Evolutionary conservation across 1,284 basidiomycete genomes (phyloP).

Genomic region (Ustilago esculenta): DNA sequence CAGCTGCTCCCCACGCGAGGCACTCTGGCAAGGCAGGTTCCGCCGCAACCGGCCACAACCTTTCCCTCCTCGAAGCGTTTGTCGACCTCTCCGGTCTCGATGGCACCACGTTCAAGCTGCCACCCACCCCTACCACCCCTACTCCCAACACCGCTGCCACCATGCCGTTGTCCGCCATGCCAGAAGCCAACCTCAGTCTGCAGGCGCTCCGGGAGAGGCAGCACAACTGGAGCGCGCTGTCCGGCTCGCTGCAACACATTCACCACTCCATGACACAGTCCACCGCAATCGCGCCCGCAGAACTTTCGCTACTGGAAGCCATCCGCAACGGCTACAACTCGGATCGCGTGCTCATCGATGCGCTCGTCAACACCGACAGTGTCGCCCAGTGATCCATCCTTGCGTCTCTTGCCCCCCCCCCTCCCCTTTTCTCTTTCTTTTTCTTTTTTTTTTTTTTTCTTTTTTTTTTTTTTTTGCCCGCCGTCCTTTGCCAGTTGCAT

Average conservation of each 20-base stretch:
- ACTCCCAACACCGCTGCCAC: neutral
- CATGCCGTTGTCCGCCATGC: neutral
- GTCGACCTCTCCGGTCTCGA: constrained; percentile 31
- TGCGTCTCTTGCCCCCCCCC: neutral
- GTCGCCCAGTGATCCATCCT: constrained; percentile 2
- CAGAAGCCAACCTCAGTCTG: constrained; percentile 30
- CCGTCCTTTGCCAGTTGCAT: too few species aligned
- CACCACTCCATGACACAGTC: constrained; percentile 4
- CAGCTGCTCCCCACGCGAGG: constrained; percentile 27
- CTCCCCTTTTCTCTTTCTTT: too few species aligned
- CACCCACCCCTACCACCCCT: constrained; percentile 3
- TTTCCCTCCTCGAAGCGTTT: constrained; percentile 46
- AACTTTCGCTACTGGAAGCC: constrained; percentile 17
- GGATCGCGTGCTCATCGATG: constrained; percentile 29
- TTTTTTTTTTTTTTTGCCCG: neutral
- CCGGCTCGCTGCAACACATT: constrained; percentile 31
- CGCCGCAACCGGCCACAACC: constrained; percentile 24
- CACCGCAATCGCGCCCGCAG: neutral
- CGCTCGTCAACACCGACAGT: constrained; percentile 23
- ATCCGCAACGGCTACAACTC: constrained; percentile 25
- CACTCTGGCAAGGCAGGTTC: constrained; percentile 36
- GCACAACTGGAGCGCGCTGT: constrained; percentile 38
- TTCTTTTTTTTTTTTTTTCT: too few species aligned
- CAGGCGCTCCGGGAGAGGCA: constrained; percentile 38
- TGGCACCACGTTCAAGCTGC: constrained; percentile 38